Conservation (phyloP, 1,284 basidiomycete genomes). For the Thecaphora frezii region DNA sequence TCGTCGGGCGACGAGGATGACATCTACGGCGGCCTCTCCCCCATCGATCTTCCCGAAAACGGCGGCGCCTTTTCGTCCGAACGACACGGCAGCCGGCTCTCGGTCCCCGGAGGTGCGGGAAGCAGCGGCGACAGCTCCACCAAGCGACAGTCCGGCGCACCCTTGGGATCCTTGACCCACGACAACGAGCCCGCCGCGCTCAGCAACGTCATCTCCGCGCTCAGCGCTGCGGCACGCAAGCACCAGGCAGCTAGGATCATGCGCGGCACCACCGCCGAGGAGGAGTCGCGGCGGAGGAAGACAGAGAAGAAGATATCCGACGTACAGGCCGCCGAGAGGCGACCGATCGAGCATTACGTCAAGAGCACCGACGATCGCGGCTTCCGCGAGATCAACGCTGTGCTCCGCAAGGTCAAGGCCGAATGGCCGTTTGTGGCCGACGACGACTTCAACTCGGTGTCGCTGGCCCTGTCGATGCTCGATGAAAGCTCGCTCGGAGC, state of each 20-base stretch:
- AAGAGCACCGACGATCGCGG: slow-evolving; percentile 33
- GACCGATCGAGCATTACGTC: slow-evolving; percentile 38
- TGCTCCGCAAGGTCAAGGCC: slow-evolving; percentile 54
- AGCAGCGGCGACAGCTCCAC: not conserved
- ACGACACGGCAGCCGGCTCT: slow-evolving; percentile 8
- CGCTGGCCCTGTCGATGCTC: slow-evolving; percentile 51
- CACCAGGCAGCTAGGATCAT: slow-evolving; percentile 52
- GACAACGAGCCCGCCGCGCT: slow-evolving; percentile 43
- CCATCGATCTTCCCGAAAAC: slow-evolving; percentile 31
- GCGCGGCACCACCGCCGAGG: slow-evolving; percentile 51
- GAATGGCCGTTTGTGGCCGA: slow-evolving; percentile 55
- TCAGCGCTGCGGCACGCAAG: slow-evolving; percentile 48
- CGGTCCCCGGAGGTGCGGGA: slow-evolving; percentile 14
- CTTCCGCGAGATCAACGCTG: slow-evolving; percentile 51
- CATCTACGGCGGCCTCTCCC: slow-evolving; percentile 44
- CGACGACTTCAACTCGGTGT: slow-evolving; percentile 54
- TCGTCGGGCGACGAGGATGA: slow-evolving; percentile 32
- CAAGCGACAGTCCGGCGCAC: slow-evolving; percentile 13
- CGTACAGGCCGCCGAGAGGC: slow-evolving; percentile 19
- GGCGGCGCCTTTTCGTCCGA: not conserved
- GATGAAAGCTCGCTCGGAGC: slow-evolving; percentile 49
- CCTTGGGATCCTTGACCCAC: slow-evolving; percentile 50
- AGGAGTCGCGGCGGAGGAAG: slow-evolving; percentile 36
- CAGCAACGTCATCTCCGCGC: slow-evolving; percentile 44
- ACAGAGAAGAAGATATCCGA: slow-evolving; percentile 44